Conservation (phyloP, 2,329 filamentous ascomycete genomes). For the Grosmannia huntii region DNA sequence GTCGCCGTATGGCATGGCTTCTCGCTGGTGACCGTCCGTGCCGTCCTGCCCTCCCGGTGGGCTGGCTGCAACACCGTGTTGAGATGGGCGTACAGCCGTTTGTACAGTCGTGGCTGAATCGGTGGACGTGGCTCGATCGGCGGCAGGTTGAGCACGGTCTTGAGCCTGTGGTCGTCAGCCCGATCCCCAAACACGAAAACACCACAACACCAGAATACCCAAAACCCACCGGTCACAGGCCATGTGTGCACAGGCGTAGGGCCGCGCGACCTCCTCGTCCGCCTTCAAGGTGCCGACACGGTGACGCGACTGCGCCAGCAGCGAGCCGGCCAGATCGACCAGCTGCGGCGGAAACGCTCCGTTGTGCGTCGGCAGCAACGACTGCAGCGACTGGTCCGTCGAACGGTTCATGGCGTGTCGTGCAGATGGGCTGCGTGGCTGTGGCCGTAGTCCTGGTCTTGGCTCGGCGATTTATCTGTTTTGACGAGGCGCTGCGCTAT, state of each 20-base stretch:
- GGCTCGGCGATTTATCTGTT: too few relatives aligned
- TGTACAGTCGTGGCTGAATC: constrained; percentile 68
- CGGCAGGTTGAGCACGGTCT: constrained; percentile 63
- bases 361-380: constrained; percentile 60
- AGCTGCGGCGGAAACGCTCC: constrained; percentile 56
- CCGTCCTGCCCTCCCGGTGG: neutral
- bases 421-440: too few relatives aligned
- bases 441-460: too few relatives aligned
- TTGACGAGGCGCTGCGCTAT: constrained; percentile 1
- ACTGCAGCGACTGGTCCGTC: constrained; percentile 60
- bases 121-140: constrained; percentile 64
- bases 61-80: constrained; percentile 48
- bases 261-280: constrained; percentile 77
- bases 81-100: constrained; percentile 69
- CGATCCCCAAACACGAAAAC: too few relatives aligned
- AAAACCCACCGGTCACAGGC: constrained; percentile 64
- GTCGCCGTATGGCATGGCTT: neutral
- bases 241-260: constrained; percentile 75
- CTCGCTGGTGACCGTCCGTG: neutral
- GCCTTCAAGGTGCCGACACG: constrained; percentile 65
- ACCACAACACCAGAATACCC: neutral
- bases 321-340: constrained; percentile 54
- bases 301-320: constrained; percentile 69
- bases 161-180: constrained; percentile 42
- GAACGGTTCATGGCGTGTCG: constrained; percentile 52